phyloP scores from a whole-genome alignment of 768 basidiomycete species.

The Psilocybe subaeruginosa region DNA sequence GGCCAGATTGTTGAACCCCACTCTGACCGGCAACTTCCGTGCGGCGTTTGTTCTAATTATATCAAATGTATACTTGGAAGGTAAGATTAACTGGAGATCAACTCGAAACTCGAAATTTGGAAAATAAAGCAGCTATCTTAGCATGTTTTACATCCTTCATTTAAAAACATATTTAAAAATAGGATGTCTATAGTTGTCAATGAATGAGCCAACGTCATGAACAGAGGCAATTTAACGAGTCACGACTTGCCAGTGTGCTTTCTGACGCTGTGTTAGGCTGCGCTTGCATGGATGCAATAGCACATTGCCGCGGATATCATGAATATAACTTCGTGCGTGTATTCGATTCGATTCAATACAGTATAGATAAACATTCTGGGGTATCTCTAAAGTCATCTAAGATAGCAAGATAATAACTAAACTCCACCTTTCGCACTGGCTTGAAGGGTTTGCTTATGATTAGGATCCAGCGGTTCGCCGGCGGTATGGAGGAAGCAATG shows the following conservation, averaged over 20 bases:
- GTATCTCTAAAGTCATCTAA: not conserved
- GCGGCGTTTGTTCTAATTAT: conserved; percentile 16
- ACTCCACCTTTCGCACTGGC: not conserved
- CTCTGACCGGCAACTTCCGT: conserved; percentile 16
- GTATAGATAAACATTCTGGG: too few relatives aligned
- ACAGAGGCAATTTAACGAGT: too few relatives aligned
- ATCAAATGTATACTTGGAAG: not conserved
- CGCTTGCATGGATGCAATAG: not conserved
- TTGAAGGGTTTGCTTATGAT: not conserved
- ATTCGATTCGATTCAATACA: not conserved
- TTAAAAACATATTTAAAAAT: too few relatives aligned
- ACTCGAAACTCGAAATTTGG: not conserved
- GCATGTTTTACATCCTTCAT: too few relatives aligned
- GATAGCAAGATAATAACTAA: not conserved
- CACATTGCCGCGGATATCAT: not conserved
- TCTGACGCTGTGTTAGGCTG: not conserved
- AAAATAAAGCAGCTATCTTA: not conserved
- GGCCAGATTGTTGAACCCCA: conserved; percentile 2
- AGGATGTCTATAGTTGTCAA: too few relatives aligned
- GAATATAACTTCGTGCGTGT: too few relatives aligned
- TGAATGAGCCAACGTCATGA: too few relatives aligned
- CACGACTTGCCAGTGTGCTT: too few relatives aligned
- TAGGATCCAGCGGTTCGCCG: conserved; percentile 12
- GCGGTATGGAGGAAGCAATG: conserved; percentile 17
- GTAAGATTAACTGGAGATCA: not conserved